Percentiles rank a stretch among this genome's conserved stretches.
Evolutionary conservation across 192 early-diverging fungal genomes (phyloP).

Genomic region (Rhizoclosmatium sp.): DNA sequence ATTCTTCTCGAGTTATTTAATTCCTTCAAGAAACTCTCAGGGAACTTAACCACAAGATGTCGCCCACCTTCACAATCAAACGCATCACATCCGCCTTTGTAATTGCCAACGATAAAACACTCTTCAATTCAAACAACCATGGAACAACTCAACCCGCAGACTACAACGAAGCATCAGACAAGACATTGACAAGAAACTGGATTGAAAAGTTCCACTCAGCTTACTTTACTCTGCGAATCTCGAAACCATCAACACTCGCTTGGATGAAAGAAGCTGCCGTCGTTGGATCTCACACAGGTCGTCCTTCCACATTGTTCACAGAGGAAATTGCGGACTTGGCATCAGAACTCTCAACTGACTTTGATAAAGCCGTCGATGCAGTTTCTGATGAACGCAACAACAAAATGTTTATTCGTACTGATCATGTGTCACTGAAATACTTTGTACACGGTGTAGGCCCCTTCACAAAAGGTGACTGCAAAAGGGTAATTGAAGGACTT

Average conservation of each 20-base stretch:
- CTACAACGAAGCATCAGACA: constrained; percentile 1
- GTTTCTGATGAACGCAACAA: neutral
- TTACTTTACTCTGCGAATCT: neutral
- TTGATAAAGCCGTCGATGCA: neutral
- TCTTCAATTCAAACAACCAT: constrained; percentile 18
- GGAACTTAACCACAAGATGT: neutral
- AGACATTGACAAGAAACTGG: neutral
- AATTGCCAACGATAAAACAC: neutral
- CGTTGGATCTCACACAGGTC: constrained; percentile 10
- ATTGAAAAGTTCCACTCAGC: neutral
- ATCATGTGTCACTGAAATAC: constrained; percentile 13
- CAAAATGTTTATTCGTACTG: constrained; percentile 1
- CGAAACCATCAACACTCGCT: neutral
- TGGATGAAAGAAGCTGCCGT: constrained; percentile 17
- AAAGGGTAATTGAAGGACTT: neutral
- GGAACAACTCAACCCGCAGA: neutral
- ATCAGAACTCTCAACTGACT: neutral
- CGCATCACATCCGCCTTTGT: neutral
- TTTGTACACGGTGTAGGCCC: constrained; percentile 10
- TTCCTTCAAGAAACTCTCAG: too few relatives aligned
- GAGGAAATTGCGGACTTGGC: constrained; percentile 12
- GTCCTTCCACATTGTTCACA: neutral
- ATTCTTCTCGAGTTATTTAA: too few relatives aligned
- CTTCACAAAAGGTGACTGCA: neutral
- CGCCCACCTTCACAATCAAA: neutral